phyloP scores from a whole-genome alignment of 2,329 filamentous ascomycete genomes.

The Trichophyton schoenleinii region DNA sequence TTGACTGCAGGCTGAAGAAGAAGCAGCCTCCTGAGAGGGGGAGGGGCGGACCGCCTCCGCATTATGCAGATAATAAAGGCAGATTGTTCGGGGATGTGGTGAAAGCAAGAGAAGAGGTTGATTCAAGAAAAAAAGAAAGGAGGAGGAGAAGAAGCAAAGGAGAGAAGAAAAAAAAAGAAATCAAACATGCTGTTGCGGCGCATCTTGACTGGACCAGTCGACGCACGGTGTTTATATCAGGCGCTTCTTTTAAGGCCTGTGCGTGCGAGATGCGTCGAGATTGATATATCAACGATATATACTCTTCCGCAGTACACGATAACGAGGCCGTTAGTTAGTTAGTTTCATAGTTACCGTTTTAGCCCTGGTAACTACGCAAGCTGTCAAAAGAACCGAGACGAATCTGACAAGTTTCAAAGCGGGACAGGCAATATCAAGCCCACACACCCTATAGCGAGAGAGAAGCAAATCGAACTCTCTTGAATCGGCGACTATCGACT shows the following conservation, averaged over 20 bases:
- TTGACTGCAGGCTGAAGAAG: background rate
- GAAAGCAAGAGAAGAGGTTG: too few species aligned
- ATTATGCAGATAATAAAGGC: constrained; percentile 2
- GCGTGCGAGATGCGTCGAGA: background rate
- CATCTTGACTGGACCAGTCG: background rate
- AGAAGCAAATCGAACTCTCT: background rate
- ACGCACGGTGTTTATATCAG: background rate
- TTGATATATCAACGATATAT: background rate
- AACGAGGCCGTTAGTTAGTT: background rate
- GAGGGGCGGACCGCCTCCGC: background rate
- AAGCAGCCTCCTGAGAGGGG: background rate
- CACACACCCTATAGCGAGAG: background rate
- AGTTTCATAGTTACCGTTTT: too few species aligned
- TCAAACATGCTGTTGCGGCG: background rate
- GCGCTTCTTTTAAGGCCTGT: constrained; percentile 1
- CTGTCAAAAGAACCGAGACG: background rate
- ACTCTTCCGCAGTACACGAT: background rate
- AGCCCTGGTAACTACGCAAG: too few species aligned
- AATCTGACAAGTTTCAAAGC: constrained; percentile 2
- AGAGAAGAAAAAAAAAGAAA: background rate
- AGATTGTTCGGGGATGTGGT: background rate
- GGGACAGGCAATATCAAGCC: background rate
- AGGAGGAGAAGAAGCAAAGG: background rate
- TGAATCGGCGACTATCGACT: background rate
- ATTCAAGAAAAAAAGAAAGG: background rate